Base-by-base conservation (phyloP, 306 rosid genomes). In the Gillenia trifoliata region DNA sequence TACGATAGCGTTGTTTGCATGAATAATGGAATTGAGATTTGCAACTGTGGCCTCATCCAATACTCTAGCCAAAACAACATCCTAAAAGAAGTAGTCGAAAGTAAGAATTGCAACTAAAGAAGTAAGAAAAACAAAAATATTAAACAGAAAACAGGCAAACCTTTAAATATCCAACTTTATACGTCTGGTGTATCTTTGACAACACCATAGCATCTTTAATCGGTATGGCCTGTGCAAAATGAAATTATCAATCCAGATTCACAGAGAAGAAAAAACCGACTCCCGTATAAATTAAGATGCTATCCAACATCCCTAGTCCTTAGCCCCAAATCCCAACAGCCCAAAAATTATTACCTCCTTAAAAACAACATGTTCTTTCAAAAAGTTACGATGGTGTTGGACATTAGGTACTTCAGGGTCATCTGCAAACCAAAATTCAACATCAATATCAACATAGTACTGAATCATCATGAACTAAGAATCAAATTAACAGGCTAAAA, bases 131-230 rank as follows among this genome's bases (percentile, higher is more conserved):
- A 36, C 10, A 55, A 56, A 55, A 61, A 69, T 36, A 22, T 78
- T 62, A 52, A 36, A 73, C 15, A 65, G 36, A 30, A 68, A 74
- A 41, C 26, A 69, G 34, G n/a, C 85, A 59, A 77, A 91, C 98
- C 98, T 93, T 93, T 78, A 93, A 75, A 85, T 86, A 93, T 59
- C 97, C 96, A 91, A 93, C 81, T 87, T 95, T 88, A 80, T 93
- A 93, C 19, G 98, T 91, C 86, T 93, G 98, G 75, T 93, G 98
- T 84, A 93, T 93, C 93, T 88, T 93, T 40, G 97, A 92, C 79
- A 93, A 78, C 52, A 90, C 97, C 75, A 74, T 33, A 10, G 83
- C 85, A 80, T 91, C 91, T 82, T 91, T 93, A 76, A 91, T 93
- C 29, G 97, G 98, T 79, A 93, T 87, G 57, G 98, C 98, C 98